A percentile compares a stretch with the other conserved stretches of the same genome.
These are phyloP conservation scores for Tylopilus orsonianus DNA, from an alignment of 1,284 basidiomycete genomes.

Conservation along the genomic window DNA sequence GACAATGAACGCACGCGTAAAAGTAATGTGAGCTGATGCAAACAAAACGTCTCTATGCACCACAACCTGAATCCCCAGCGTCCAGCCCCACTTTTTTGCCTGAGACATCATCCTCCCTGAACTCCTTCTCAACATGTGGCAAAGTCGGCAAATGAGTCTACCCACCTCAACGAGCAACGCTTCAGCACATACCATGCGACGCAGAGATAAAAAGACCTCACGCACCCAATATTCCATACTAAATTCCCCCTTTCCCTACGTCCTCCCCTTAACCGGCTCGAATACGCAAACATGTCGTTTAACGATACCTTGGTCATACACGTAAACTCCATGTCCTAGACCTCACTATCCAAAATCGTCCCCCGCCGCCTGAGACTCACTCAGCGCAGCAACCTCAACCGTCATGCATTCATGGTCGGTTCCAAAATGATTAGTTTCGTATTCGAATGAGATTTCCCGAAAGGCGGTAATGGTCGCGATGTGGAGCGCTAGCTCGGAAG, in stretches of 20 bases:
- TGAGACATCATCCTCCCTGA: conserved; percentile 56
- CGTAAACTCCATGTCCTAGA: conserved; percentile 97
- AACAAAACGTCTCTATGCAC: conserved; percentile 14
- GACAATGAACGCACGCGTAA: conserved; percentile 14
- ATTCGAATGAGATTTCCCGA: conserved; percentile 83
- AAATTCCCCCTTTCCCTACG: conserved; percentile 96
- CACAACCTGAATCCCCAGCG: background rate
- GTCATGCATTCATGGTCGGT: conserved; percentile 99
- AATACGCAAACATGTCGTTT: conserved; percentile 99
- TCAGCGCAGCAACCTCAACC: conserved; percentile 95
- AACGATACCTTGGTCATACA: conserved; percentile 89
- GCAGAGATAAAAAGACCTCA: background rate
- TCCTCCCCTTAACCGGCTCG: conserved; percentile 87
- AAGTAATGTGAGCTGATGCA: conserved; percentile 13
- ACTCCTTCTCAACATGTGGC: conserved; percentile 83
- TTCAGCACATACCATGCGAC: too few relatives aligned
- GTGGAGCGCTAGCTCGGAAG: conserved; percentile 94
- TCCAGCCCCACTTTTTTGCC: conserved; percentile 53
- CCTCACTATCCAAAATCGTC: conserved; percentile 94
- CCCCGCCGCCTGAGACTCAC: conserved; percentile 95
- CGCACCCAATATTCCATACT: conserved; percentile 94
- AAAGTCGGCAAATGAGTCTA: conserved; percentile 83
- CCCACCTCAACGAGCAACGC: background rate
- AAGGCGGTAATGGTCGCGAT: conserved; percentile 90
- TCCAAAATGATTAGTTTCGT: conserved; percentile 87